These are phyloP conservation scores for Thalassiosira livingstoniorum DNA, from an alignment of 352 stramenopile species.

Conservation along the genomic window DNA sequence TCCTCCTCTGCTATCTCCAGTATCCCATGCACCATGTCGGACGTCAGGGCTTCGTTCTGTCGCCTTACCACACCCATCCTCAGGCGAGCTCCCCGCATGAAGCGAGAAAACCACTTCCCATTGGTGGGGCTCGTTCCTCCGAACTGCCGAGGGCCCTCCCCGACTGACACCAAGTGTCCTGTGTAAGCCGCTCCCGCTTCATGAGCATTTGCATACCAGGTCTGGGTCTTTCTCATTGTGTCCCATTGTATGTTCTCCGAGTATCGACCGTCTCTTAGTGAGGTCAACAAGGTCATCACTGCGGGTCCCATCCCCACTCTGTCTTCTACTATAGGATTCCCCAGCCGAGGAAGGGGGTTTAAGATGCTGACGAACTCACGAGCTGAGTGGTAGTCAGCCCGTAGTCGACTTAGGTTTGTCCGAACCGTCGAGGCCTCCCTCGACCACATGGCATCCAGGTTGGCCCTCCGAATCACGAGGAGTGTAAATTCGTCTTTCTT, in stretches of 20 bases:
- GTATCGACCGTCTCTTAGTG: constrained; percentile 19
- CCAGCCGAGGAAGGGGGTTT: constrained; percentile 1
- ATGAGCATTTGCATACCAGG: constrained; percentile 34
- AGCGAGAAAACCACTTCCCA: constrained; percentile 22
- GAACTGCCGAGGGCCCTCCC: constrained; percentile 20
- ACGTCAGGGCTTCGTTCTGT: constrained; percentile 36
- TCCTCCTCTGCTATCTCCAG: constrained; percentile 16
- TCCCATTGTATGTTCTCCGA: constrained; percentile 24
- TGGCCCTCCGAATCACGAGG: constrained; percentile 30
- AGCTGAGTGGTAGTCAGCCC: not conserved
- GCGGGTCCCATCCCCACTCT: constrained; percentile 17
- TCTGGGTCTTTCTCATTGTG: constrained; percentile 36
- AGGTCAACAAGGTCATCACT: constrained; percentile 12
- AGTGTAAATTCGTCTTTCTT: constrained; percentile 26
- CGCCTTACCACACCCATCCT: constrained; percentile 37
- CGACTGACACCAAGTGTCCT: not conserved
- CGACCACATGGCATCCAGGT: constrained; percentile 60
- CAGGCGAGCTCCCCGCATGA: constrained; percentile 30
- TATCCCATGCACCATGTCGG: not conserved
- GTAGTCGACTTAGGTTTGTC: constrained; percentile 17
- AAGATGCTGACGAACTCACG: not conserved
- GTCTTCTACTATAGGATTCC: constrained; percentile 16
- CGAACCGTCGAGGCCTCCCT: constrained; percentile 48
- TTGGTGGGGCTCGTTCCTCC: not conserved
- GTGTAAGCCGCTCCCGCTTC: not conserved